phyloP scores from a whole-genome alignment of 768 basidiomycete species.

The Pilatotrama ljubarskyi region DNA sequence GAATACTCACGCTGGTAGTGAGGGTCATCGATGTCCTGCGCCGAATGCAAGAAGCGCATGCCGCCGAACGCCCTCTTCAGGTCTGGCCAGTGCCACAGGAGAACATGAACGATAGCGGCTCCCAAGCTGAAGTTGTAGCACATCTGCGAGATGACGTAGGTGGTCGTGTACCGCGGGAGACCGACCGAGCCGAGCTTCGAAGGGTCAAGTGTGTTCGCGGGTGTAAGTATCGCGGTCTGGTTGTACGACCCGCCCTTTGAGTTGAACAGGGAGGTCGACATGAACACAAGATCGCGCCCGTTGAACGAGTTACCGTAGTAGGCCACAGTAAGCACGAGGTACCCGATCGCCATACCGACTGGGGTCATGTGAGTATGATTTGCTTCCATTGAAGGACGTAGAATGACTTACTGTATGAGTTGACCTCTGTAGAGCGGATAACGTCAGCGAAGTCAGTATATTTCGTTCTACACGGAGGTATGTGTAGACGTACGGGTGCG shows the following conservation, averaged over 20 bases:
- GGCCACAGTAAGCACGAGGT: constrained; percentile 40
- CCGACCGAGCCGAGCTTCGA: constrained; percentile 30
- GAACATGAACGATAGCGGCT: constrained; percentile 48
- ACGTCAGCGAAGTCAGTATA: too few species aligned
- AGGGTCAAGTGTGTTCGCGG: constrained; percentile 38
- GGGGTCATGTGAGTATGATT: background rate
- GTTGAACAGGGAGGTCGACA: constrained; percentile 49
- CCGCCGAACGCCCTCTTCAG: constrained; percentile 46
- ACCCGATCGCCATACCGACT: constrained; percentile 53
- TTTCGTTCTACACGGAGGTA: too few species aligned
- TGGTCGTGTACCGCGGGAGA: constrained; percentile 42
- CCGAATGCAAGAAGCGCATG: constrained; percentile 38
- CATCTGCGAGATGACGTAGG: constrained; percentile 49
- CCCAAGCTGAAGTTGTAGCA: constrained; percentile 53
- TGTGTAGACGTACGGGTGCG: constrained; percentile 45
- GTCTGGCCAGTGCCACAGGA: constrained; percentile 55
- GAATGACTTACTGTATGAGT: constrained; percentile 41
- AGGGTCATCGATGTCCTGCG: constrained; percentile 48
- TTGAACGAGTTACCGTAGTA: constrained; percentile 49
- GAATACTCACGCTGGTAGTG: constrained; percentile 44
- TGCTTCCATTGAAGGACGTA: background rate
- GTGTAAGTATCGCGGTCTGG: constrained; percentile 42
- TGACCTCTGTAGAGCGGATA: constrained; percentile 35
- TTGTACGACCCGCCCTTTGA: constrained; percentile 40
- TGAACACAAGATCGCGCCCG: constrained; percentile 45